Evolutionary conservation across 2,329 filamentous ascomycete species (phyloP).

Genomic region (Aspergillus floridensis): DNA sequence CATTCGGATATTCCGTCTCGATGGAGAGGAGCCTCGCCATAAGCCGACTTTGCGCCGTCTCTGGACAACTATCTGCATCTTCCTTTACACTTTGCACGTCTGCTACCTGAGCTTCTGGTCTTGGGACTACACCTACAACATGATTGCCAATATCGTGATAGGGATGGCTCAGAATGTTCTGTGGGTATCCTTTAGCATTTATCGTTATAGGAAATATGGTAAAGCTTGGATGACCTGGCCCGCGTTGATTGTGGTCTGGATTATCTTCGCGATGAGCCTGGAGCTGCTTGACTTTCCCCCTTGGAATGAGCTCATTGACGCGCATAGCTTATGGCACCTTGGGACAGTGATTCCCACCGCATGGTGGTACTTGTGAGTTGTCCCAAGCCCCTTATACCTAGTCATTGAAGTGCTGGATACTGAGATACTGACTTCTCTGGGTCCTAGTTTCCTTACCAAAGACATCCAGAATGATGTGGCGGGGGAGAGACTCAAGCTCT

Average conservation of each 20-base stretch:
- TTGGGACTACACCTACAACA: slow-evolving; percentile 98
- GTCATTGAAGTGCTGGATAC: not conserved
- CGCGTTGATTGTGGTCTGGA: slow-evolving; percentile 85
- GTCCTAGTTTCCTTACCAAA: slow-evolving; percentile 73
- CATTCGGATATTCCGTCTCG: slow-evolving; percentile 79
- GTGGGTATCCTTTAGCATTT: slow-evolving; percentile 81
- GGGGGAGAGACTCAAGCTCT: slow-evolving; percentile 69
- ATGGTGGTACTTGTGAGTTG: slow-evolving; percentile 89
- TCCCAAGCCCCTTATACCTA: not conserved
- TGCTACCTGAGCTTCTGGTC: slow-evolving; percentile 78
- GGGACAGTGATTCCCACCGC: slow-evolving; percentile 85
- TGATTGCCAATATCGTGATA: slow-evolving; percentile 85
- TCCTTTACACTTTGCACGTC: slow-evolving; percentile 73
- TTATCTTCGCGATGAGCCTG: slow-evolving; percentile 90
- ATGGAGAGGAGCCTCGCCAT: slow-evolving; percentile 52
- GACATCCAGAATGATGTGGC: slow-evolving; percentile 82
- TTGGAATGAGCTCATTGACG: slow-evolving; percentile 76
- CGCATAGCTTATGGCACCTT: slow-evolving; percentile 93
- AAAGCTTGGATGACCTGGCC: slow-evolving; percentile 85
- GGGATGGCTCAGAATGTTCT: slow-evolving; percentile 77
- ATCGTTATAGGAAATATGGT: slow-evolving; percentile 64
- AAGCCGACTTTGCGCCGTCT: slow-evolving; percentile 59
- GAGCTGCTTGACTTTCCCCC: slow-evolving; percentile 94
- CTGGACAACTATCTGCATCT: slow-evolving; percentile 73
- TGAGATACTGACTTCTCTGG: slow-evolving; percentile 23